phyloP scores from a whole-genome alignment of 2,329 filamentous ascomycete genomes.

The Alternaria novae-zelandiae region DNA sequence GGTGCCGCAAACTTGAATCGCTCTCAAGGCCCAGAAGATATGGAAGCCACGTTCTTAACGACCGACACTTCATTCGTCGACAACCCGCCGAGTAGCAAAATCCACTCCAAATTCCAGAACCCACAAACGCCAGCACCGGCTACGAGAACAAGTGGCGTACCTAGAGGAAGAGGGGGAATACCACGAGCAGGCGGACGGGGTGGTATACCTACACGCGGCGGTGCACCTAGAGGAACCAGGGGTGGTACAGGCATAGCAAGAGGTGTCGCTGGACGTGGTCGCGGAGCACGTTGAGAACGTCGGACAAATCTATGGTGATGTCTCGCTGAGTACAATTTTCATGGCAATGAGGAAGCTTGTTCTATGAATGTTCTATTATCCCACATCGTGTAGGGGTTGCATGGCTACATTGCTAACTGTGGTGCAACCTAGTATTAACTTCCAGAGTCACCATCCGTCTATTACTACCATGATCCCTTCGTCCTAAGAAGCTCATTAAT shows the following conservation, averaged over 20 bases:
- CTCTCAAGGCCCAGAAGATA: constrained; percentile 51
- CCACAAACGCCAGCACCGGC: constrained; percentile 42
- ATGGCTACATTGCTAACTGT: neutral
- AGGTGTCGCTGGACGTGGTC: constrained; percentile 41
- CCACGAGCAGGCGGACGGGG: constrained; percentile 42
- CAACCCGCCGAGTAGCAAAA: constrained; percentile 70
- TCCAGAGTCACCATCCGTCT: neutral
- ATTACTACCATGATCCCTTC: neutral
- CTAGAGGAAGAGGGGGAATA: constrained; percentile 43
- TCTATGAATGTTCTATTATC: neutral
- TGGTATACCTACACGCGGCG: constrained; percentile 45
- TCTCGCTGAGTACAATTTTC: neutral
- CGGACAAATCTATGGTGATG: constrained; percentile 7
- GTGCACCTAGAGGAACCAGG: constrained; percentile 38
- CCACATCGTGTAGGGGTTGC: neutral
- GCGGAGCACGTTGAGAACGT: constrained; percentile 30
- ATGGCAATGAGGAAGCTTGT: neutral
- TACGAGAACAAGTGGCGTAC: constrained; percentile 23
- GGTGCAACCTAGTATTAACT: neutral
- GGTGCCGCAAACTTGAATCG: constrained; percentile 26
- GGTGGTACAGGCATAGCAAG: constrained; percentile 48
- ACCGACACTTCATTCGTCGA: constrained; percentile 92
- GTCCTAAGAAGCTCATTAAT: neutral
- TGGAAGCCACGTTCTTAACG: constrained; percentile 89
- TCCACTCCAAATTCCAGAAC: constrained; percentile 50